phyloP scores from a whole-genome alignment of 805 yeast genomes.

The Pichia deserticola region DNA sequence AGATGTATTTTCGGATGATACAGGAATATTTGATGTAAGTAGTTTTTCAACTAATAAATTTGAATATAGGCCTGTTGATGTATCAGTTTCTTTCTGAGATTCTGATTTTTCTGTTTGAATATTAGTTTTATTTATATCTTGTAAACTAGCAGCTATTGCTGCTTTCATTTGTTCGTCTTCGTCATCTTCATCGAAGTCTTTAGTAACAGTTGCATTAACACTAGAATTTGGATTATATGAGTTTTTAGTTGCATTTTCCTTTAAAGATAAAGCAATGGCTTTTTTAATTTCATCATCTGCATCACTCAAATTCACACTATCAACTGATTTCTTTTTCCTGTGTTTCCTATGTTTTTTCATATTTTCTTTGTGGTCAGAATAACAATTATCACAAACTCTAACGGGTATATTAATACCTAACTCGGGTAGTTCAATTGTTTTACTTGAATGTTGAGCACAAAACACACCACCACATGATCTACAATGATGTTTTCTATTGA shows the following conservation, averaged over 20 bases:
- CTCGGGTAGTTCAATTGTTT: slow-evolving; percentile 63
- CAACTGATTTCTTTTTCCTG: not conserved
- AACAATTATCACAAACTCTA: slow-evolving; percentile 89
- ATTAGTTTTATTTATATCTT: slow-evolving; percentile 46
- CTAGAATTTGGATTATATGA: slow-evolving; percentile 1
- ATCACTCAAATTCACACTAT: slow-evolving; percentile 24
- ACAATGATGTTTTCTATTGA: slow-evolving; percentile 93
- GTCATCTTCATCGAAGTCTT: slow-evolving; percentile 46
- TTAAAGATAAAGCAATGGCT: slow-evolving; percentile 75
- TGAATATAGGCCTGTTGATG: slow-evolving; percentile 21
- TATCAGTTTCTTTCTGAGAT: not conserved
- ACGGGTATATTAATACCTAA: slow-evolving; percentile 85
- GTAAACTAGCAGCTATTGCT: slow-evolving; percentile 87
- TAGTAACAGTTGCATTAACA: slow-evolving; percentile 1
- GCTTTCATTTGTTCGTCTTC: slow-evolving; percentile 83
- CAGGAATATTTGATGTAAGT: not conserved
- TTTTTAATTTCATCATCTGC: slow-evolving; percentile 71
- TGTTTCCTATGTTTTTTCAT: slow-evolving; percentile 15
- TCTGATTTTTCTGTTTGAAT: not conserved
- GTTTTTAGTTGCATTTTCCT: slow-evolving; percentile 35
- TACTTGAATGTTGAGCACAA: slow-evolving; percentile 78
- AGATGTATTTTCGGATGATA: not conserved
- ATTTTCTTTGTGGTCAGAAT: slow-evolving; percentile 46
- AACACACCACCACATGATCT: slow-evolving; percentile 95
- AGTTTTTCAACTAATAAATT: slow-evolving; percentile 14